Percentiles rank a stretch among this genome's conserved stretches.
Conservation (phyloP, 73 alveolate genomes). For the Tetrahymena thermophila region DNA sequence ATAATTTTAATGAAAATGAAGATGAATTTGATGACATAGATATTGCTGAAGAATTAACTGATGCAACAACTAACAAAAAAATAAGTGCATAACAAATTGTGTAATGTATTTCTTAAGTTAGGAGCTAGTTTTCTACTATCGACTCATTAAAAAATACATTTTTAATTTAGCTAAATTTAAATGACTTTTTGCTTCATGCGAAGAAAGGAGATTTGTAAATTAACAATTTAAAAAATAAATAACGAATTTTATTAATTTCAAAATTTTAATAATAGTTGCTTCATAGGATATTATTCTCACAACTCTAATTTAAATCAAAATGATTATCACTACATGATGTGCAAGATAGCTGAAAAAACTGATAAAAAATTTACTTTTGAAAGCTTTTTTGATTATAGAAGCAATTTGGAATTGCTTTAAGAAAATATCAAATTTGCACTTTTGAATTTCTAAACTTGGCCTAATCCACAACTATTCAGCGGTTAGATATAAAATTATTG, state of each 20-base stretch:
- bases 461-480: background rate
- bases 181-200: background rate
- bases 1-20: background rate
- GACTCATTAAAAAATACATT: background rate
- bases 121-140: background rate
- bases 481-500: background rate
- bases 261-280: background rate
- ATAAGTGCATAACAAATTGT: background rate
- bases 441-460: background rate
- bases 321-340: background rate
- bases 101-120: background rate
- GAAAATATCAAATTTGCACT: background rate
- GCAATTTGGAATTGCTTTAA: background rate
- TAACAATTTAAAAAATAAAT: background rate
- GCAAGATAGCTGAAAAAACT: background rate
- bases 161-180: background rate
- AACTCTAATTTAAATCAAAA: background rate
- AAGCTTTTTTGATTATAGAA: background rate
- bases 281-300: background rate
- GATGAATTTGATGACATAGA: background rate
- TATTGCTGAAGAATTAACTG: background rate
- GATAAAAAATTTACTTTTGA: background rate
- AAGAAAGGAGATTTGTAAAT: background rate
- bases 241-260: background rate
- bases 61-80: background rate